A percentile compares a stretch with the other conserved stretches of the same genome.
phyloP scores from a whole-genome alignment of 164 flowering plant genomes.

The Cinnamomum micranthum region DNA sequence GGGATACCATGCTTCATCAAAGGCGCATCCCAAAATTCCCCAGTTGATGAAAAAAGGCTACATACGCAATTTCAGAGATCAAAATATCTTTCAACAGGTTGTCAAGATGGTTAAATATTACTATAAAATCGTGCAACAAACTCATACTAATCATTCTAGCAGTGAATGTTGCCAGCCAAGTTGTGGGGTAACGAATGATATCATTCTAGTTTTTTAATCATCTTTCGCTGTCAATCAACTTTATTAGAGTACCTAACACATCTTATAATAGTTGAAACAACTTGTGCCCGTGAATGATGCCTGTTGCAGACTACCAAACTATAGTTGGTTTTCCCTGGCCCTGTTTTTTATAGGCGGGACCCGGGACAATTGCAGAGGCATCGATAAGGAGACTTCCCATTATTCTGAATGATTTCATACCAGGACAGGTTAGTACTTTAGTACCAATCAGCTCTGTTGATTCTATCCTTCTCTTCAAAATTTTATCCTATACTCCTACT shows the following conservation, averaged over 20 bases:
- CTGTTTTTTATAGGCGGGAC: conserved; percentile 68
- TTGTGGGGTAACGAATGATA: no score
- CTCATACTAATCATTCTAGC: no score
- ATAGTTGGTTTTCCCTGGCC: neutral
- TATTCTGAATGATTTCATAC: conserved; percentile 92
- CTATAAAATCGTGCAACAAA: no score
- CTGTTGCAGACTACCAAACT: no score
- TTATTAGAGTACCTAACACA: no score
- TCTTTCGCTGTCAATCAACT: no score
- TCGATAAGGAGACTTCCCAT: conserved; percentile 92
- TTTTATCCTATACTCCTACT: neutral
- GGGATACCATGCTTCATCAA: neutral
- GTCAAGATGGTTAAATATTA: neutral
- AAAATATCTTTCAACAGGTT: neutral
- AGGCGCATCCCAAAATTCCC: neutral
- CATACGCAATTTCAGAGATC: neutral
- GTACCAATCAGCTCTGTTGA: neutral
- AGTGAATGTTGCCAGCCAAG: no score
- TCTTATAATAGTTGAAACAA: no score
- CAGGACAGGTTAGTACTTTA: conserved; percentile 67
- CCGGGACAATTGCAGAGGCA: conserved; percentile 97
- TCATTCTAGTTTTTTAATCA: no score
- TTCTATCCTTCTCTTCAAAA: neutral
- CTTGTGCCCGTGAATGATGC: no score
- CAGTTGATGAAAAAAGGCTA: neutral